A percentile compares a stretch with the other conserved stretches of the same genome.
phyloP scores from a whole-genome alignment of 495 filamentous ascomycete species.

The Aspergillus cavernicola region DNA sequence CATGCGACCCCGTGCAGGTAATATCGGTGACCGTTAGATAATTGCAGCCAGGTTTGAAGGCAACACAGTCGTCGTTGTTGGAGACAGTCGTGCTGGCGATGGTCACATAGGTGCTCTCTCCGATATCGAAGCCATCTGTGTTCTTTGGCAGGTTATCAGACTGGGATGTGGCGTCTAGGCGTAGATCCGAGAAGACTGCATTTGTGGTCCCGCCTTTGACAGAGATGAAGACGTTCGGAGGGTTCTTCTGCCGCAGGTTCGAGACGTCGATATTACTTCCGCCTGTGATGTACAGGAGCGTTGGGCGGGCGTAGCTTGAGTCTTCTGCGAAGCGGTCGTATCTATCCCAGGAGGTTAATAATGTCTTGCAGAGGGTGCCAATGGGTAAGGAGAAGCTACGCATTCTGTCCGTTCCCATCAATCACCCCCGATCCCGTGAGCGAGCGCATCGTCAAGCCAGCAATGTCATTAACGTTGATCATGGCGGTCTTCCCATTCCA shows the following conservation, averaged over 20 bases:
- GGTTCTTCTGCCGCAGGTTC: slow-evolving; percentile 33
- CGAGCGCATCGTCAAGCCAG: slow-evolving; percentile 33
- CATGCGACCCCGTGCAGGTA: slow-evolving; percentile 41
- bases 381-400: neutral
- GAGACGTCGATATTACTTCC: slow-evolving; percentile 31
- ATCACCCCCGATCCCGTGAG: slow-evolving; percentile 37
- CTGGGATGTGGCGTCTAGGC: slow-evolving; percentile 33
- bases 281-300: slow-evolving; percentile 39
- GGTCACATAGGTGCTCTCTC: slow-evolving; percentile 33
- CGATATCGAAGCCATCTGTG: slow-evolving; percentile 46
- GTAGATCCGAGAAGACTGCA: slow-evolving; percentile 30
- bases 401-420: slow-evolving; percentile 44
- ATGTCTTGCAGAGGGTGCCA: neutral
- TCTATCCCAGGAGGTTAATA: slow-evolving; percentile 8
- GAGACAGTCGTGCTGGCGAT: slow-evolving; percentile 31
- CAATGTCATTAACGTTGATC: slow-evolving; percentile 31
- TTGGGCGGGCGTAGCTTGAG: slow-evolving; percentile 35
- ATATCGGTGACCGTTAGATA: slow-evolving; percentile 34
- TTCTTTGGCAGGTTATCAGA: slow-evolving; percentile 36
- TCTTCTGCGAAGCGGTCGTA: slow-evolving; percentile 37
- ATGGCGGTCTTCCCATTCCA: slow-evolving; percentile 39
- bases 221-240: slow-evolving; percentile 44
- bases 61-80: slow-evolving; percentile 48
- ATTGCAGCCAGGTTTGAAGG: slow-evolving; percentile 41
- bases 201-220: slow-evolving; percentile 31